Conservation (phyloP, 1,284 basidiomycete species). For the Cryptococcus hybrid region DNA sequence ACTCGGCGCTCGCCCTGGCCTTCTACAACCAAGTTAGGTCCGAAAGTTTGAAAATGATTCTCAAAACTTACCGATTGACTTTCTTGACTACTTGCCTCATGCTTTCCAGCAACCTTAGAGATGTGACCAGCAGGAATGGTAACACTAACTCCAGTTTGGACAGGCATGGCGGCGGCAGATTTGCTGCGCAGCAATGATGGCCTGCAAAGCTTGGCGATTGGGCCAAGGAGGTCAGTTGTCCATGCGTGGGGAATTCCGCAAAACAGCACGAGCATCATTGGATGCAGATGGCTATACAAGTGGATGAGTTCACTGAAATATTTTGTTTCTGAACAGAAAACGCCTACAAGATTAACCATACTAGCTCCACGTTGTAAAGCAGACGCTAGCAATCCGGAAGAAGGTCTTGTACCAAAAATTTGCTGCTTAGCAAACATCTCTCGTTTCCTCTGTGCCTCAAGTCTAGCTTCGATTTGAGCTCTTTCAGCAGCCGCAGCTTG, state of each 20-base stretch:
- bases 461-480: conserved; percentile 34
- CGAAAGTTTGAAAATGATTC: not conserved
- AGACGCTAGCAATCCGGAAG: conserved; percentile 33
- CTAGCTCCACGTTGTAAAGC: conserved; percentile 41
- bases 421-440: conserved; percentile 48
- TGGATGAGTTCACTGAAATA: not conserved
- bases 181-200: conserved; percentile 35
- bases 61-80: not conserved
- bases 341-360: conserved; percentile 43
- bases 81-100: conserved; percentile 14
- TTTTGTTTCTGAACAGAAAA: not conserved
- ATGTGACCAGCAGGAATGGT: conserved; percentile 15
- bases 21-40: not conserved
- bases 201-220: conserved; percentile 23
- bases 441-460: conserved; percentile 42
- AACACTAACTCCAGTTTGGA: conserved; percentile 43
- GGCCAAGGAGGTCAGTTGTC: conserved; percentile 23
- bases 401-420: conserved; percentile 21
- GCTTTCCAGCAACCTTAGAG: conserved; percentile 1
- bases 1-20: not conserved
- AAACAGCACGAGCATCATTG: not conserved
- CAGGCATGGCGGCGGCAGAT: conserved; percentile 44
- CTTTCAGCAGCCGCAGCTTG: conserved; percentile 29
- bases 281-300: conserved; percentile 4
- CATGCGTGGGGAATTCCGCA: conserved; percentile 28